These are phyloP conservation scores for Bonia amplexicaulis DNA, from an alignment of 176 grass and related monocot species.

Conservation along the genomic window DNA sequence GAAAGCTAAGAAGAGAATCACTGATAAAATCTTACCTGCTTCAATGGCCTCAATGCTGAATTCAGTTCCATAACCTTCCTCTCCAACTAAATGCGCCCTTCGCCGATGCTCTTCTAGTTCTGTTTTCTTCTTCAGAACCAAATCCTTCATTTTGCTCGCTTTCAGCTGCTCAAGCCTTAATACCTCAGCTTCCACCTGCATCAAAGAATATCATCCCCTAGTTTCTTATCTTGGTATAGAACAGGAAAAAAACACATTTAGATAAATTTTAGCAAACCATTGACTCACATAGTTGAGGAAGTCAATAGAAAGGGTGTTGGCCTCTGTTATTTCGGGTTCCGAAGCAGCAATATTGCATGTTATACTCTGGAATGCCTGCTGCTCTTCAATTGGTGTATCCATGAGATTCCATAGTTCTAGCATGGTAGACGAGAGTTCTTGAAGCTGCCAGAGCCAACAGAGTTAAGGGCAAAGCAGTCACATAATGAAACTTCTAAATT, in stretches of 20 bases:
- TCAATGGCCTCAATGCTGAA: constrained; percentile 60
- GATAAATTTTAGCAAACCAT: constrained; percentile 1
- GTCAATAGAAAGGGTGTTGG: constrained; percentile 60
- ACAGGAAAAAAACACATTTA: neutral
- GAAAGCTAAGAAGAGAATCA: neutral
- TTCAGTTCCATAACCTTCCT: constrained; percentile 35
- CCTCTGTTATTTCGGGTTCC: constrained; percentile 69
- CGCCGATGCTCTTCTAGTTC: constrained; percentile 63
- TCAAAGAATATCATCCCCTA: constrained; percentile 12
- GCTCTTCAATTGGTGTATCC: constrained; percentile 78
- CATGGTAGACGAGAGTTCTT: constrained; percentile 74
- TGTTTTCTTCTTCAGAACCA: constrained; percentile 72
- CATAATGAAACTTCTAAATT: neutral
- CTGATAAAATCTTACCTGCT: constrained; percentile 37
- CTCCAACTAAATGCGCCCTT: constrained; percentile 45
- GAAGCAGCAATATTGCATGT: constrained; percentile 82
- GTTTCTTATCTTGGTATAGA: neutral
- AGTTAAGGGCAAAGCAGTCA: constrained; percentile 14
- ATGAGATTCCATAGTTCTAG: constrained; percentile 81
- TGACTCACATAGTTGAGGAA: constrained; percentile 54
- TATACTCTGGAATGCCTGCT: constrained; percentile 69
- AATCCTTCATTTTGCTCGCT: constrained; percentile 69
- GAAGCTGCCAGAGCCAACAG: constrained; percentile 56
- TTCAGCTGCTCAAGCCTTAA: constrained; percentile 65
- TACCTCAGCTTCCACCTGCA: constrained; percentile 70